Percentiles rank a stretch among this genome's conserved stretches.
Evolutionary conservation across 495 filamentous ascomycete genomes (phyloP).

Genomic region (Clavariopsis aquatica): DNA sequence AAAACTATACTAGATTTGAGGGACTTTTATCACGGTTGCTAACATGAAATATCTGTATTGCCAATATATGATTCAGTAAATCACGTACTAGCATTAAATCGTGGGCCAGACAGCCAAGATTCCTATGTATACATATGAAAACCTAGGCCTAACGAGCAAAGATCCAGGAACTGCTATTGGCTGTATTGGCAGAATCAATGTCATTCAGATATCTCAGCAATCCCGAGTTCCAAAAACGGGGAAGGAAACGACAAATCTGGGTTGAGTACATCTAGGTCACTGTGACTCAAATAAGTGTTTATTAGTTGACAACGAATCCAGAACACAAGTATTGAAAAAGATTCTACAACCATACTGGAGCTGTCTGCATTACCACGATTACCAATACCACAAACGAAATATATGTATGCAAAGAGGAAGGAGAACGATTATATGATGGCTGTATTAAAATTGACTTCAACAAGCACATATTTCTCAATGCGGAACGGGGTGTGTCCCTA

Average conservation of each 20-base stretch:
- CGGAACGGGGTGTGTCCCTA: too few species aligned
- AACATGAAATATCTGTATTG: constrained; percentile 33
- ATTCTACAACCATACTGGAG: constrained; percentile 42
- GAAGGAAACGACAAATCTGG: constrained; percentile 43
- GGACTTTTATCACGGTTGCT: constrained; percentile 46
- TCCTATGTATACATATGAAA: neutral
- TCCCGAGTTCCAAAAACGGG: constrained; percentile 35
- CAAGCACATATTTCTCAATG: constrained; percentile 40
- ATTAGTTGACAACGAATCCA: neutral
- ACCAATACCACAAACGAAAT: too few species aligned
- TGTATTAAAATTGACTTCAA: constrained; percentile 45
- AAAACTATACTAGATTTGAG: constrained; percentile 46
- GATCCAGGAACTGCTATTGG: constrained; percentile 1
- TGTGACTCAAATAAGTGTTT: constrained; percentile 25
- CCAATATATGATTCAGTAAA: constrained; percentile 45
- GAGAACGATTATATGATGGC: constrained; percentile 48
- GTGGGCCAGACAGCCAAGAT: constrained; percentile 27
- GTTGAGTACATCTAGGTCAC: constrained; percentile 46
- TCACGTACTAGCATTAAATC: constrained; percentile 44
- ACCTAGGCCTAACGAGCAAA: neutral
- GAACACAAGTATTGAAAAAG: constrained; percentile 16
- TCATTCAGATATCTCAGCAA: neutral
- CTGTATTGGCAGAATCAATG: constrained; percentile 2
- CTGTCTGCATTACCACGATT: constrained; percentile 44
- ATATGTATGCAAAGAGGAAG: too few species aligned